Evolutionary conservation across 2,329 filamentous ascomycete species (phyloP), one percentile per base, ranked within the genome.

Genomic region (Botrytis aclada): DNA sequence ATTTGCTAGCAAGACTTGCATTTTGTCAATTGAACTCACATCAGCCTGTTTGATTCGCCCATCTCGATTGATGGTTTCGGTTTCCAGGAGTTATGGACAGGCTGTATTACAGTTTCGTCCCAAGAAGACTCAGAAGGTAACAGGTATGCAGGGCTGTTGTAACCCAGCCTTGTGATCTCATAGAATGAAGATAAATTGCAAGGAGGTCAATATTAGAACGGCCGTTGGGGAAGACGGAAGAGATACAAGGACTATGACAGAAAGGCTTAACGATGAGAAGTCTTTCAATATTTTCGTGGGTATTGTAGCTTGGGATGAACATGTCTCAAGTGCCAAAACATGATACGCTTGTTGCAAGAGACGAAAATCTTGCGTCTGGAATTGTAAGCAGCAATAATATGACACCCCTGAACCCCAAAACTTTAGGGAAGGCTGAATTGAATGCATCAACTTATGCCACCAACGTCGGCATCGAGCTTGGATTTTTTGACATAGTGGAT

Each of bases 341-440:
- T 72, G 70, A 71, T 43, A 71, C 69, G 41, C 5, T 18, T 37
- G 41, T 62, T 69, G 71, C 39, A 45, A 29, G 39, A 67, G 60
- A 64, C 32, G 43, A 65, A 65, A 43, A 65, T 1, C 25, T 56
- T 25, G 64, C 47, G 51, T 54, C 64, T 56, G 25, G 16, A 29
- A 41, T 37, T n/a, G 64, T 56, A 39, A 37, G 47, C 43, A 10
- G 18, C 32, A 56, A 41, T 56, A 32, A 29, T 34, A n/a, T 56
- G 62, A 18, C 10, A 20, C 41, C 62, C 62, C 41, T 45, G 29
- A 14, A 37, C 32, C 2, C 32, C 32, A 39, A 66, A 54, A n/a
- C 4, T 22, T 22, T 9, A 22, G 9, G 39, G 25, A 67, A 14
- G 47, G n/a, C 5, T 56, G 25, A 56, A 18, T 41, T 56, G 25